phyloP scores from a whole-genome alignment of 495 filamentous ascomycete genomes.

The Aspergillus avenaceus region DNA sequence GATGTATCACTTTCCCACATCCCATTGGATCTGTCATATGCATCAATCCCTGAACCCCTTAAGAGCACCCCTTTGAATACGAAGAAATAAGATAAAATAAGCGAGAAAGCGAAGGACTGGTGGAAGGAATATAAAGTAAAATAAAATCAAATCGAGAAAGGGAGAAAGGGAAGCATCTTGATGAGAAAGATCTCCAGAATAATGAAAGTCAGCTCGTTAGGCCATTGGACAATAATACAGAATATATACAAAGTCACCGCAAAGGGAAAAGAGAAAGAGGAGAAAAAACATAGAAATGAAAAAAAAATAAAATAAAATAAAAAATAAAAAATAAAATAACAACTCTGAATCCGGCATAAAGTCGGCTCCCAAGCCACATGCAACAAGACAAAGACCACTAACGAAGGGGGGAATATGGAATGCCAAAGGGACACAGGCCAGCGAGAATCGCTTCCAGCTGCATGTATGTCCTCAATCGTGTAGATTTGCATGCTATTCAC shows the following conservation, averaged over 20 bases:
- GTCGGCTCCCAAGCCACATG: conserved; percentile 9
- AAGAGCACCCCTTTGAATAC: background rate
- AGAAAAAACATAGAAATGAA: conserved; percentile 9
- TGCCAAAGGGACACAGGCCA: background rate
- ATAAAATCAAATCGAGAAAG: background rate
- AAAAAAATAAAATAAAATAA: conserved; percentile 11
- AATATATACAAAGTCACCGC: conserved; percentile 9
- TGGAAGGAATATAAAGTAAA: background rate
- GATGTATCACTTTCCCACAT: background rate
- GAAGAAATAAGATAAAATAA: background rate
- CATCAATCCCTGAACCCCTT: background rate
- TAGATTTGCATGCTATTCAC: background rate
- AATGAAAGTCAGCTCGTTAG: conserved; percentile 1
- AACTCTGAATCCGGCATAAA: conserved; percentile 5
- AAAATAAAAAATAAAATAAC: conserved; percentile 9
- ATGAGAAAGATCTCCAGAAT: background rate
- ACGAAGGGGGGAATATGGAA: conserved; percentile 3
- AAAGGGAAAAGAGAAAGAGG: conserved; percentile 1
- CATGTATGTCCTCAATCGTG: background rate
- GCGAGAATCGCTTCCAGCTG: background rate
- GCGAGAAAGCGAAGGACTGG: no score
- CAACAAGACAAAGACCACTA: conserved; percentile 3
- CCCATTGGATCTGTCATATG: background rate
- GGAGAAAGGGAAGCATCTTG: no score
- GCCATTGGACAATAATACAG: conserved; percentile 10